Evolutionary conservation across 108 stramenopile species (phyloP).

Genomic region (Schizochytrium sp.): DNA sequence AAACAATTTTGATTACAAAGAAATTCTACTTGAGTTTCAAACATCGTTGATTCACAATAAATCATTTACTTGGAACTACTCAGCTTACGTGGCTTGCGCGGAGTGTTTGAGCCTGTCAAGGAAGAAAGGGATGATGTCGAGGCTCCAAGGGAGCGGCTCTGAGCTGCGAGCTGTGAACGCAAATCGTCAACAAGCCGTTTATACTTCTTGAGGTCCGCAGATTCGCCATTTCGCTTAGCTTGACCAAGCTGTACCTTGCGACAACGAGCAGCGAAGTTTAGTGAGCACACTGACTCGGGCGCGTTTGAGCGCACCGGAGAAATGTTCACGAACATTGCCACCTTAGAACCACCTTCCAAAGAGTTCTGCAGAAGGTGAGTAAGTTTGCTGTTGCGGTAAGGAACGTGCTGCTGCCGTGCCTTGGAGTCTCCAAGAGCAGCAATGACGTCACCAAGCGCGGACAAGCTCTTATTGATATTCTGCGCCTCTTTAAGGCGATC

Average conservation of each 20-base stretch:
- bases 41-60: background rate
- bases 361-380: constrained; percentile 79
- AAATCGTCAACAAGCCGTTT: constrained; percentile 25
- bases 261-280: constrained; percentile 76
- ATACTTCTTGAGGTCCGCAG: constrained; percentile 40
- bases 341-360: constrained; percentile 74
- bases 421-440: constrained; percentile 69
- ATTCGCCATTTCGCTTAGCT: constrained; percentile 61
- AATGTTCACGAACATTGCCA: constrained; percentile 79
- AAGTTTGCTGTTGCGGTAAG: constrained; percentile 79
- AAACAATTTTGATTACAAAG: no score
- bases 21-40: background rate
- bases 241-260: constrained; percentile 71
- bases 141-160: constrained; percentile 26
- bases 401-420: constrained; percentile 69
- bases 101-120: background rate
- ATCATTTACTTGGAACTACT: background rate
- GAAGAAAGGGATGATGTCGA: constrained; percentile 13
- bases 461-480: constrained; percentile 78
- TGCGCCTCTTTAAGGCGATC: constrained; percentile 78
- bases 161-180: constrained; percentile 5
- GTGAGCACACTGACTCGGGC: constrained; percentile 73
- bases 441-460: constrained; percentile 78
- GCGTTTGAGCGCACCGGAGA: constrained; percentile 71
- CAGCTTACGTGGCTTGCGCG: constrained; percentile 7